A percentile compares a stretch with the other conserved stretches of the same genome.
These are phyloP conservation scores for Penicillium sp. DNA, from an alignment of 2,329 filamentous ascomycete species.

Conservation along the genomic window DNA sequence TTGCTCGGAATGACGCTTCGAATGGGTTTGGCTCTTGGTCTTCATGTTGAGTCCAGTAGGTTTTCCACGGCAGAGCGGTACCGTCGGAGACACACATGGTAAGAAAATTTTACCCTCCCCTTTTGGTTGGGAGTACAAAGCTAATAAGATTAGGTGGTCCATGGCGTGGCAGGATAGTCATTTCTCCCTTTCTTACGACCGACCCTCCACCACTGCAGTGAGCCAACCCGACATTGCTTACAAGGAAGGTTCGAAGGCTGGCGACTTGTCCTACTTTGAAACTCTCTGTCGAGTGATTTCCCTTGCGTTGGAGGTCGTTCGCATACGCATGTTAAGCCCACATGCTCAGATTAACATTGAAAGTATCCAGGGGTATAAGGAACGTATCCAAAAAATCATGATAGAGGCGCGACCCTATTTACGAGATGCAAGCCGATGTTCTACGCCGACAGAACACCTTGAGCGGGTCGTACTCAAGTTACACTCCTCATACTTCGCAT, in stretches of 20 bases:
- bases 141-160: conserved; percentile 52
- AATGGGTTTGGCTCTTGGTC: conserved; percentile 61
- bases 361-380: conserved; percentile 58
- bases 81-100: conserved; percentile 48
- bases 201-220: conserved; percentile 58
- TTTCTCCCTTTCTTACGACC: conserved; percentile 64
- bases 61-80: conserved; percentile 53
- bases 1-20: conserved; percentile 61
- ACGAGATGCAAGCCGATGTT: conserved; percentile 52
- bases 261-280: conserved; percentile 58
- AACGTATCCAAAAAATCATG: conserved; percentile 59
- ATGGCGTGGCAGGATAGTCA: conserved; percentile 66
- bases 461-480: conserved; percentile 63
- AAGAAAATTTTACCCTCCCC: conserved; percentile 8
- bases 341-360: conserved; percentile 55
- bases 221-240: conserved; percentile 54
- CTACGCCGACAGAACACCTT: conserved; percentile 51
- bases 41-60: conserved; percentile 60
- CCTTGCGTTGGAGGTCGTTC: conserved; percentile 58
- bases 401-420: conserved; percentile 60
- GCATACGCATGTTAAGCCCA: conserved; percentile 57
- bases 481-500: conserved; percentile 63
- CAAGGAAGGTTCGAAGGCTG: conserved; percentile 48
- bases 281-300: conserved; percentile 59
- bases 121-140: neutral